phyloP scores from a whole-genome alignment of 352 stramenopile genomes.

The Globisporangium mamillatum region DNA sequence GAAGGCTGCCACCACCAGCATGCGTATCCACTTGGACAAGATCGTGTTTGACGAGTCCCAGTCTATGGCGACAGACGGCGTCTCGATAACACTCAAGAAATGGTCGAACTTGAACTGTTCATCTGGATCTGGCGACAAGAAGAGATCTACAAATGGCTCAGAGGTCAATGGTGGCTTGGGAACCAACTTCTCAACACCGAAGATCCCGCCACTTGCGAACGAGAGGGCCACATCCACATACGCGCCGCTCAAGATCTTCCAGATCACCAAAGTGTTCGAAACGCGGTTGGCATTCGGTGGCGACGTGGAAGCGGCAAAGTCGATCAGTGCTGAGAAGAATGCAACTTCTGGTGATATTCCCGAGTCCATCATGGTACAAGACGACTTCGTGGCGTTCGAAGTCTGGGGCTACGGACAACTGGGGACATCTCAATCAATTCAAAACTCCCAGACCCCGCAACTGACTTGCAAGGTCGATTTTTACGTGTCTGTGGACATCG shows the following conservation, averaged over 20 bases:
- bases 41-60: conserved; percentile 21
- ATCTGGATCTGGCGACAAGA: background rate
- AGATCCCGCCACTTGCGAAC: background rate
- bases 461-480: conserved; percentile 34
- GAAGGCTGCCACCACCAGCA: background rate
- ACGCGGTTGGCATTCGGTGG: conserved; percentile 1
- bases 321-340: background rate
- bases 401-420: conserved; percentile 55
- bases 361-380: background rate
- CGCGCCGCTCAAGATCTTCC: conserved; percentile 12
- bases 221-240: background rate
- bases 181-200: conserved; percentile 25
- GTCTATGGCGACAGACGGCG: conserved; percentile 16
- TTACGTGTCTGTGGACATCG: conserved; percentile 75
- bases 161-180: background rate
- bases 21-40: conserved; percentile 24
- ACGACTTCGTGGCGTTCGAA: conserved; percentile 50
- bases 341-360: conserved; percentile 1
- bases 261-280: conserved; percentile 15
- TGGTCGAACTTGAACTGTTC: conserved; percentile 12
- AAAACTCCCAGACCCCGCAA: background rate
- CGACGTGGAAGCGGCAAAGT: background rate
- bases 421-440: background rate
- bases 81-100: conserved; percentile 37
- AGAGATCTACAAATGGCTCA: background rate